A percentile compares a stretch with the other conserved stretches of the same genome.
These are phyloP conservation scores for Ostreobium quekettii DNA, from an alignment of 139 green algal genomes.

Conservation along the genomic window DNA sequence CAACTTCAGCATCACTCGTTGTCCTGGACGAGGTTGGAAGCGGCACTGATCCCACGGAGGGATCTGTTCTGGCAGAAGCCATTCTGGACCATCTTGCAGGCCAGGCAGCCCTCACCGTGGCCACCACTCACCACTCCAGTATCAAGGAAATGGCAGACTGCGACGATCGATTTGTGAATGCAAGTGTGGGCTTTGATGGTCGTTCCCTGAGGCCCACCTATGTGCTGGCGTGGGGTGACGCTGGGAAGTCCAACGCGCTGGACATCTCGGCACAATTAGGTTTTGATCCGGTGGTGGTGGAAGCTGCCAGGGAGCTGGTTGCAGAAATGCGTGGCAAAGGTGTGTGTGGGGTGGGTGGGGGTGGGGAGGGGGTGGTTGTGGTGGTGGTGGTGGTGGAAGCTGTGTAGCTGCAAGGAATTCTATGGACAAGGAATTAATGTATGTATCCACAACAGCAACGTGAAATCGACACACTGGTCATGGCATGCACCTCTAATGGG, in stretches of 20 bases:
- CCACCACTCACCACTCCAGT: slow-evolving; percentile 72
- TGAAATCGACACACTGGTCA: too few relatives aligned
- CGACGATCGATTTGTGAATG: slow-evolving; percentile 43
- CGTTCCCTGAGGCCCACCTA: slow-evolving; percentile 71
- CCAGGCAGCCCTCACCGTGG: slow-evolving; percentile 55
- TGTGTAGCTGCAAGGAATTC: too few relatives aligned
- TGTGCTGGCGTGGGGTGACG: slow-evolving; percentile 69
- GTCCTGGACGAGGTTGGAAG: slow-evolving; percentile 90
- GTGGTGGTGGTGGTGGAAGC: too few relatives aligned
- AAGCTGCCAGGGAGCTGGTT: slow-evolving; percentile 7
- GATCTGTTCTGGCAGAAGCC: slow-evolving; percentile 75
- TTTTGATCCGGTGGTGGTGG: neutral
- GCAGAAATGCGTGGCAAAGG: too few relatives aligned
- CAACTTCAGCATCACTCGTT: slow-evolving; percentile 55
- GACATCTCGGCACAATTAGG: slow-evolving; percentile 57
- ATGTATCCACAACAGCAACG: too few relatives aligned
- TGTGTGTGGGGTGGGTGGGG: too few relatives aligned
- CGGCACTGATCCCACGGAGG: slow-evolving; percentile 88
- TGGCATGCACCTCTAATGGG: too few relatives aligned
- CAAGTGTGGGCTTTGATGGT: slow-evolving; percentile 79
- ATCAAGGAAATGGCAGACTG: slow-evolving; percentile 29
- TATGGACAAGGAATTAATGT: too few relatives aligned
- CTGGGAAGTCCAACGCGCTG: slow-evolving; percentile 59
- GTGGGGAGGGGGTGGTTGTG: too few relatives aligned
- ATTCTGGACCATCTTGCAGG: slow-evolving; percentile 57